Conservation (phyloP, 2,329 filamentous ascomycete species). For the Calonectria multiphialidica region DNA sequence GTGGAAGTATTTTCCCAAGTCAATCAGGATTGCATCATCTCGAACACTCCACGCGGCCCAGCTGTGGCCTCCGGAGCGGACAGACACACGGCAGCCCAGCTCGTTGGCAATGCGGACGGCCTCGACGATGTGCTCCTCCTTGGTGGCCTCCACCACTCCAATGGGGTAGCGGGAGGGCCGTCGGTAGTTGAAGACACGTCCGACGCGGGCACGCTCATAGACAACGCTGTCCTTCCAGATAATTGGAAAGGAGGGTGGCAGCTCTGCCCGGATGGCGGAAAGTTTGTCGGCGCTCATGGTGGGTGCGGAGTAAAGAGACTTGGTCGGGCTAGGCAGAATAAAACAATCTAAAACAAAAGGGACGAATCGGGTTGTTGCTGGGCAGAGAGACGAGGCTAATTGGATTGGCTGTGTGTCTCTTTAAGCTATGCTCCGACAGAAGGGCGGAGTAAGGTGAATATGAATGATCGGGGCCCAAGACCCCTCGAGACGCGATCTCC, state of each 20-base stretch:
- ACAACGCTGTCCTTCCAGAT: constrained; percentile 37
- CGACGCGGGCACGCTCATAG: constrained; percentile 45
- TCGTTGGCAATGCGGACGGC: constrained; percentile 54
- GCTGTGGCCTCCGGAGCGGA: constrained; percentile 62
- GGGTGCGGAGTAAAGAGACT: neutral
- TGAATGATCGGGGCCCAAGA: neutral
- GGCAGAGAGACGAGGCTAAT: neutral
- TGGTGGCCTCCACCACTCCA: constrained; percentile 56
- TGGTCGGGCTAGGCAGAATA: neutral
- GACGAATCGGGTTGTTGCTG: constrained; percentile 15
- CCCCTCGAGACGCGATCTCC: neutral
- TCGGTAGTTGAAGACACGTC: constrained; percentile 59
- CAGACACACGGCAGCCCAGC: constrained; percentile 50
- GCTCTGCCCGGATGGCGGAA: constrained; percentile 10
- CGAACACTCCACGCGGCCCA: constrained; percentile 64
- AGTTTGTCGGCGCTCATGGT: constrained; percentile 13
- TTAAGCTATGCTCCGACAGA: constrained; percentile 7
- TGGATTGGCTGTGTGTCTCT: neutral
- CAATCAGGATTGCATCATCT: constrained; percentile 57
- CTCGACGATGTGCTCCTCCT: constrained; percentile 49
- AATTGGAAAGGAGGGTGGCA: constrained; percentile 35
- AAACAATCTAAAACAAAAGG: neutral
- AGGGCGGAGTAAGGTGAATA: constrained; percentile 2
- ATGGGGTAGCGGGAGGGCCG: constrained; percentile 50
- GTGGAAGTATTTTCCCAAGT: constrained; percentile 47